Base-by-base conservation (phyloP, 306 rosid genomes). In the Lithocarpus polystachyus region DNA sequence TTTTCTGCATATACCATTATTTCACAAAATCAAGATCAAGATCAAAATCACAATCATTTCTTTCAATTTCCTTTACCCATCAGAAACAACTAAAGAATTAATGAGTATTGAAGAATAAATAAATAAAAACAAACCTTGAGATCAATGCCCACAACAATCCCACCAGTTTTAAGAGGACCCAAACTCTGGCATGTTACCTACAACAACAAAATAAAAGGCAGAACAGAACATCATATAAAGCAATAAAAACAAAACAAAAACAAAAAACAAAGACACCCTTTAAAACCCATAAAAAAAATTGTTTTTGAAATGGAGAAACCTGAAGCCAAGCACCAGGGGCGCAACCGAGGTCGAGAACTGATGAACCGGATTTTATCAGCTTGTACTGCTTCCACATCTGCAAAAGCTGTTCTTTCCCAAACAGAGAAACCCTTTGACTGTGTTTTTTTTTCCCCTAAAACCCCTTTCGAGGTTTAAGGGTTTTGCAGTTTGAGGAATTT, bases 241-340 rank as follows among this genome's bases (percentile, higher is more conserved):
- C 40, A 35, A 35, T 35, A 35, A 35, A 33, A 33, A 33, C 5
- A 33, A 33, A 35, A 5, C 7, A 35, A 33, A 35, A 5, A 6
- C 8, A 26, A 60, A 31, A 1, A 20, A 35, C 23, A 75, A 29
- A 76, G 37, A 29, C 4, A 11, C 57, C 26, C 15, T 40, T 51
- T 2, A 61, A 62, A 33, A 12, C 56, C 60, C 28, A 17, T 17
- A 1, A 65, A 73, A 51, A 13, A 23, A 13, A 0, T 56, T 15
- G 40, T 52, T 64, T 17, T 24, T 56, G 17, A 64, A 62, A 26
- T 43, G 28, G 40, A n/a, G 2, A 22, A 31, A 88, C 95, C 91
- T 89, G 99, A 54, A 95, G 98, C 97, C 98, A 95, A 67, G 94
- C 91, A 53, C 97, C 98, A 51, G 98, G 99, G 71, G 99, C 97